Base-by-base conservation (phyloP, 2,329 filamentous ascomycete genomes). In the Calonectria honghensis region DNA sequence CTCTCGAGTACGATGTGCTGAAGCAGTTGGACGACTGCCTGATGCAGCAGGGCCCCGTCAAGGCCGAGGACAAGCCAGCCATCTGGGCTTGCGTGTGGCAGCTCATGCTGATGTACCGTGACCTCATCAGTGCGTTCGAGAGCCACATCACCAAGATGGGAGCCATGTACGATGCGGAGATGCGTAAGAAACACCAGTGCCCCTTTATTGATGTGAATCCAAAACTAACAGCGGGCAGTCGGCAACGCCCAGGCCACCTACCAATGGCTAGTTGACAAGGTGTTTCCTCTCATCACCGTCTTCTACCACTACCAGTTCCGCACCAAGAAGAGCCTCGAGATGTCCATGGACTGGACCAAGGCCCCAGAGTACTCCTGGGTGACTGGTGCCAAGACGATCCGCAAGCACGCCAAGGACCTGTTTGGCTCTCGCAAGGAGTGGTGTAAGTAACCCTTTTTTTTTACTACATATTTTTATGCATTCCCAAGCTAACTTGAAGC, bases 11-110 rank as follows among this genome's bases (percentile, higher is more conserved):
- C 64, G 84, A 87, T 70, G 83, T 88, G 45, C 80, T 87, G 64
- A 84, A 83, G 75, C 83, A 85, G 48, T 81, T 87, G 32, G 86
- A 87, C 66, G 84, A 84, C 35, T 84, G 82, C 51, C 79, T 87
- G 39, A 79, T 81, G 9, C 86, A 87, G 63, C 82, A 86, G 64
- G 82, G 83, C 14, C 82, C 86, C 31, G 83, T 86, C 16, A 83
- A 84, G 77, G 75, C 81, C 1, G 80, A 85, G 18, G 87, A 87
- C 67, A 84, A 84, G 64, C 80, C 89, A 72, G 84, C 86, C n/a
- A 78, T 89, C 29, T 90, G 88, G 87, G 86, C 84, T 20, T 86
- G 85, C 78, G 80, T 89, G 79, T 89, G 89, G 88, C 87, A 89
- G 74, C 80, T 89, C 71, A 86, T 90, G 54, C 82, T 89, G 51